These are phyloP conservation scores for Puccinia sorghi DNA, from an alignment of 1,284 basidiomycete species.

Conservation along the genomic window DNA sequence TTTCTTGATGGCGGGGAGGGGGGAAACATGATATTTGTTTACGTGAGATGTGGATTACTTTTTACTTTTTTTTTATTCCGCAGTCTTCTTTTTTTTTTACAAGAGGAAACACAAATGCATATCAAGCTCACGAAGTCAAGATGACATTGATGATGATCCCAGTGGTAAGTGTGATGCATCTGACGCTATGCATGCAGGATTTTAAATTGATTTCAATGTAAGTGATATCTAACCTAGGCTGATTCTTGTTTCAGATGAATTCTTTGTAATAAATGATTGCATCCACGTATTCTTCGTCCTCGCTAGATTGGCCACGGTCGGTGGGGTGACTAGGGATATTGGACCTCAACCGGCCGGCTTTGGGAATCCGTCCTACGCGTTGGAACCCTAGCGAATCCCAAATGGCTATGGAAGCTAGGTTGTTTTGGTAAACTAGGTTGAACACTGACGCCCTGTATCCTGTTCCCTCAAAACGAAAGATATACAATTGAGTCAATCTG, in stretches of 20 bases:
- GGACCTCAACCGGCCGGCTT: slow-evolving; percentile 69
- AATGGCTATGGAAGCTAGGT: slow-evolving; percentile 63
- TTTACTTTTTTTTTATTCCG: too few species aligned
- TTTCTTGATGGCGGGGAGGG: too few species aligned
- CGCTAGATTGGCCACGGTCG: background rate
- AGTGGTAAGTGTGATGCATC: too few species aligned
- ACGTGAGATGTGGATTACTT: too few species aligned
- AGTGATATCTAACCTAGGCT: too few species aligned
- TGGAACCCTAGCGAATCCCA: slow-evolving; percentile 85
- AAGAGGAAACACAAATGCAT: too few species aligned
- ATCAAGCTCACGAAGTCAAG: too few species aligned
- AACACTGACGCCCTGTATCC: slow-evolving; percentile 86
- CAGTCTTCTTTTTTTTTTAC: too few species aligned
- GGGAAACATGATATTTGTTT: too few species aligned
- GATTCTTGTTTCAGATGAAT: slow-evolving; percentile 60
- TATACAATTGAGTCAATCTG: background rate
- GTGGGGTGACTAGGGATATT: background rate
- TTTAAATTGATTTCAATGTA: too few species aligned
- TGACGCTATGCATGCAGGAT: too few species aligned
- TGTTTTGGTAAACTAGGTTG: slow-evolving; percentile 87
- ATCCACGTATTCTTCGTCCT: slow-evolving; percentile 79
- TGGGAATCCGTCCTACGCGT: slow-evolving; percentile 78
- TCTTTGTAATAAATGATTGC: slow-evolving; percentile 82
- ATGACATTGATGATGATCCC: too few species aligned
- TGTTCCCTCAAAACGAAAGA: slow-evolving; percentile 22